A percentile compares a stretch with the other conserved stretches of the same genome.
Evolutionary conservation across 306 rosid species (phyloP).

Genomic region (Fragaria vesca): DNA sequence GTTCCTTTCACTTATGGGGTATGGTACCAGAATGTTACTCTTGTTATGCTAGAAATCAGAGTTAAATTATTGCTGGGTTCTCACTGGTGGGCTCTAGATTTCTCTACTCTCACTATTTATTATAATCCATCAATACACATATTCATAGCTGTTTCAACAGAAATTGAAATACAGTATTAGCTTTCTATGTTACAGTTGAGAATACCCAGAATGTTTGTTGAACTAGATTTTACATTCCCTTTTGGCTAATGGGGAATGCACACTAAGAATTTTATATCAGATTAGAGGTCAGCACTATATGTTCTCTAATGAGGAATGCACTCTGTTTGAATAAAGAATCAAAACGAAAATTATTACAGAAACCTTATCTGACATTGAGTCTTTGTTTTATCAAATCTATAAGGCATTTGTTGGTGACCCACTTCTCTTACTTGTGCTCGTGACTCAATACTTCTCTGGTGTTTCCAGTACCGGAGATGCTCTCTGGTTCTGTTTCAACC

Average conservation of each 20-base stretch:
- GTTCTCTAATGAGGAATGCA: background rate
- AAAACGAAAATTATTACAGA: background rate
- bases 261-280: background rate
- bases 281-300: background rate
- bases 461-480: conserved; percentile 12
- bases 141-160: conserved; percentile 8
- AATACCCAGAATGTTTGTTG: conserved; percentile 4
- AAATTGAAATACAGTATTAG: background rate
- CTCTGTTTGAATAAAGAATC: background rate
- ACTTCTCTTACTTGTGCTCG: conserved; percentile 19
- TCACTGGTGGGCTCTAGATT: background rate
- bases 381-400: background rate
- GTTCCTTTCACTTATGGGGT: background rate
- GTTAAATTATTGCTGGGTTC: background rate
- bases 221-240: conserved; percentile 18
- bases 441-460: conserved; percentile 2
- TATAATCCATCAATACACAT: background rate
- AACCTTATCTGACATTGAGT: background rate
- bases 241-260: background rate
- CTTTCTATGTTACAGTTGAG: conserved; percentile 17
- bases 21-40: background rate
- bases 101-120: background rate
- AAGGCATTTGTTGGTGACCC: conserved; percentile 11
- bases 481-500: background rate
- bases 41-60: background rate